Evolutionary conservation across 1,139 yeast genomes (phyloP).

Genomic region (Lodderomyces theae): DNA sequence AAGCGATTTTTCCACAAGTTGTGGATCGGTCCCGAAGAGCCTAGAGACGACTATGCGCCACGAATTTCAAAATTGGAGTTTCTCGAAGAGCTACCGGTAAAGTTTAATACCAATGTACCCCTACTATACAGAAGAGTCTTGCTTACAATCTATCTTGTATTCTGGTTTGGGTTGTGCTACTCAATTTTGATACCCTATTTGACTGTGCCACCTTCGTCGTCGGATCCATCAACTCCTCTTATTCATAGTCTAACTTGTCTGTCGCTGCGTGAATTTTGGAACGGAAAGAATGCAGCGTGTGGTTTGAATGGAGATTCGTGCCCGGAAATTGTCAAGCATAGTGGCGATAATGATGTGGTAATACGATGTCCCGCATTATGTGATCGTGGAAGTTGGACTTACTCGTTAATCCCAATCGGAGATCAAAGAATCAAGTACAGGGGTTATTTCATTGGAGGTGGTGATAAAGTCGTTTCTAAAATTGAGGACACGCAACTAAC

Average conservation of each 20-base stretch:
- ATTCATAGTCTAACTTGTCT: constrained; percentile 44
- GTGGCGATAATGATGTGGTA: constrained; percentile 36
- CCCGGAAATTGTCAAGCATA: constrained; percentile 24
- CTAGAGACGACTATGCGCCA: constrained; percentile 49
- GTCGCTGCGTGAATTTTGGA: constrained; percentile 49
- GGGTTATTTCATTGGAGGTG: constrained; percentile 79
- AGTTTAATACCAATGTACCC: constrained; percentile 30
- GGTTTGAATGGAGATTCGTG: constrained; percentile 70
- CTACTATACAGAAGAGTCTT: constrained; percentile 23
- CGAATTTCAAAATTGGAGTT: constrained; percentile 22
- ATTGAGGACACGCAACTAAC: constrained; percentile 32
- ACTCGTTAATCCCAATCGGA: constrained; percentile 77
- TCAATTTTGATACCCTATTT: constrained; percentile 38
- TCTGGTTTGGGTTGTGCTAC: constrained; percentile 35
- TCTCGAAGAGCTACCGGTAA: constrained; percentile 45
- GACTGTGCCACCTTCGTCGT: constrained; percentile 30
- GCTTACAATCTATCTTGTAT: constrained; percentile 34
- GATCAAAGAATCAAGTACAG: constrained; percentile 62
- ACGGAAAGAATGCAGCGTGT: constrained; percentile 72
- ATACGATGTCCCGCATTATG: constrained; percentile 90
- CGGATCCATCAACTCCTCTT: constrained; percentile 17
- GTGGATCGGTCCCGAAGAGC: constrained; percentile 55
- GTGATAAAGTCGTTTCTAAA: constrained; percentile 23
- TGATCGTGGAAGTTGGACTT: constrained; percentile 73
- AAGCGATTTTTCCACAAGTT: constrained; percentile 12